These are phyloP conservation scores for Coelastrella sp. DNA, from an alignment of 139 green algal species.

Conservation along the genomic window DNA sequence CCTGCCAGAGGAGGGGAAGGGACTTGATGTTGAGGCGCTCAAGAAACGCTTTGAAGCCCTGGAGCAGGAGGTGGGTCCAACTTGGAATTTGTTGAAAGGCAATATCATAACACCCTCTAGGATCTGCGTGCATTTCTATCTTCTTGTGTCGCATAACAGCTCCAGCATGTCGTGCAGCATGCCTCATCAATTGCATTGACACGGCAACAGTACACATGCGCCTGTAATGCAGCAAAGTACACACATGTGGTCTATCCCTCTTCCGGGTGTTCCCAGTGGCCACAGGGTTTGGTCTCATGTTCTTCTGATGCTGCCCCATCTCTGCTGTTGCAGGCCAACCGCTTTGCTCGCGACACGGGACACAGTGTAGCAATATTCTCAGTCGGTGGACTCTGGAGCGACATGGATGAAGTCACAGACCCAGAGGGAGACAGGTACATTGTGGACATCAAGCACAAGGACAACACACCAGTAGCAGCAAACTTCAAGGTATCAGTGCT, in stretches of 20 bases:
- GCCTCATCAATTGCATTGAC: too few species aligned
- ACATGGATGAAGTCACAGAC: conserved; percentile 34
- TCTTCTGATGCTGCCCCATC: background rate
- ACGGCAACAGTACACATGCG: too few species aligned
- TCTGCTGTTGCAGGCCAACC: conserved; percentile 27
- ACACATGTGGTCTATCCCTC: too few species aligned
- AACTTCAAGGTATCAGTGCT: conserved; percentile 43
- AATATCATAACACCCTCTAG: too few species aligned
- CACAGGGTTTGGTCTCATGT: background rate
- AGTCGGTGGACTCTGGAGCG: conserved; percentile 29
- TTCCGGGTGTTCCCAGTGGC: too few species aligned
- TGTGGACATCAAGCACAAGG: background rate
- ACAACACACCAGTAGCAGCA: background rate
- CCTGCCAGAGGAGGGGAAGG: conserved; percentile 5
- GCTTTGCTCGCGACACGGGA: conserved; percentile 45
- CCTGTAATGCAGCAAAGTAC: too few species aligned
- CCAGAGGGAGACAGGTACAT: background rate
- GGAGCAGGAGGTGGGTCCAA: conserved; percentile 36
- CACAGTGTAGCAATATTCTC: conserved; percentile 45
- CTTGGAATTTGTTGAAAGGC: background rate
- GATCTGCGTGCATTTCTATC: too few species aligned
- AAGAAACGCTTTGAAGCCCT: conserved; percentile 39
- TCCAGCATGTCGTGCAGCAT: too few species aligned
- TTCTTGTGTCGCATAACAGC: too few species aligned
- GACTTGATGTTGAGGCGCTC: conserved; percentile 30